These are phyloP conservation scores for Cyberlindnera euphorbiiphila DNA, from an alignment of 805 yeast species.

Conservation along the genomic window DNA sequence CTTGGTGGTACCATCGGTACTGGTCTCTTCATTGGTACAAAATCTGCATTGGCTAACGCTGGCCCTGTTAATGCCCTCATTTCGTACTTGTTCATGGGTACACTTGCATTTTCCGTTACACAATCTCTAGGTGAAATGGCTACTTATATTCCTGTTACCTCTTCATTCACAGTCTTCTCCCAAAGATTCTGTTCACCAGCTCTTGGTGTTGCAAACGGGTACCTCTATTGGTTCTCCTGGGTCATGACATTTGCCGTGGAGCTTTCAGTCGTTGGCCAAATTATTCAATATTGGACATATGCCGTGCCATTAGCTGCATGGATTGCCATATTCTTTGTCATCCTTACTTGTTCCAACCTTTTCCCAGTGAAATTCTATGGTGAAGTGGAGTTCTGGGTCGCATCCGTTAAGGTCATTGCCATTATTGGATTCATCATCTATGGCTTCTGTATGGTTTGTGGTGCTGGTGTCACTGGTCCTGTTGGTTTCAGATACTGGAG, in stretches of 20 bases:
- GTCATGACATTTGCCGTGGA: slow-evolving; percentile 74
- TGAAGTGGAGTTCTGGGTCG: slow-evolving; percentile 74
- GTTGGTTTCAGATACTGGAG: slow-evolving; percentile 81
- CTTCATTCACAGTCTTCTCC: slow-evolving; percentile 68
- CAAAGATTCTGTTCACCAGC: slow-evolving; percentile 67
- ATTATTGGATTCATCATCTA: slow-evolving; percentile 68
- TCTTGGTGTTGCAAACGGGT: slow-evolving; percentile 67
- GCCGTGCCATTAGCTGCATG: slow-evolving; percentile 70
- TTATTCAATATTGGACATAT: slow-evolving; percentile 60
- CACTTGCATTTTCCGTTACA: slow-evolving; percentile 60
- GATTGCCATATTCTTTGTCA: slow-evolving; percentile 62
- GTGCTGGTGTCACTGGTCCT: slow-evolving; percentile 66
- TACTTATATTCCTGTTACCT: slow-evolving; percentile 63
- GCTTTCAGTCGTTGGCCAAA: slow-evolving; percentile 66
- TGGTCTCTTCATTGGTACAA: slow-evolving; percentile 67
- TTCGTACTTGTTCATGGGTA: slow-evolving; percentile 62
- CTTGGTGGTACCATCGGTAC: slow-evolving; percentile 81
- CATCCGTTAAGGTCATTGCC: slow-evolving; percentile 61
- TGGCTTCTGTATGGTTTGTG: slow-evolving; percentile 68
- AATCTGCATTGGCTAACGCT: slow-evolving; percentile 48
- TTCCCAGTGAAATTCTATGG: slow-evolving; percentile 71
- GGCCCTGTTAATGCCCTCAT: slow-evolving; percentile 71
- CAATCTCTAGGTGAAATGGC: slow-evolving; percentile 82
- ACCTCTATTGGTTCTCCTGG: slow-evolving; percentile 78
- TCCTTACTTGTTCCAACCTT: slow-evolving; percentile 51